Evolutionary conservation across 306 rosid genomes (phyloP).

Genomic region (Betula pendula): DNA sequence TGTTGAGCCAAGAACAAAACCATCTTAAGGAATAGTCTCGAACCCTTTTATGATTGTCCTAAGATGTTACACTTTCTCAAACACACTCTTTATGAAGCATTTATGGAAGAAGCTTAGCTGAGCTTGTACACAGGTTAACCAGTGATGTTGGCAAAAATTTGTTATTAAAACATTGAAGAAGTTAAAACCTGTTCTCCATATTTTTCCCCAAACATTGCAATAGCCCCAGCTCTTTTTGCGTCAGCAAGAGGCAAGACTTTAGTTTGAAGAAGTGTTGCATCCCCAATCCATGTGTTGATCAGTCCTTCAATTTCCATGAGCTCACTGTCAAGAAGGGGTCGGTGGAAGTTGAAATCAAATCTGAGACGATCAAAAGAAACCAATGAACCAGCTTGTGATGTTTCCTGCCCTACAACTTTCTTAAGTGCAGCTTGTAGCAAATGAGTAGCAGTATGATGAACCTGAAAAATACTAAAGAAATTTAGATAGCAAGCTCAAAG

Average conservation of each 20-base stretch:
- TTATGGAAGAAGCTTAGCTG: slow-evolving; percentile 20
- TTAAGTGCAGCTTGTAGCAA: slow-evolving; percentile 93
- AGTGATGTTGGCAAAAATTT: background rate
- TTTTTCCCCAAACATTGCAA: slow-evolving; percentile 97
- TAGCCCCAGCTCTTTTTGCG: slow-evolving; percentile 90
- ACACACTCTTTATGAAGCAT: slow-evolving; percentile 3
- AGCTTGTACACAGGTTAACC: slow-evolving; percentile 19
- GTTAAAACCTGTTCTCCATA: slow-evolving; percentile 85
- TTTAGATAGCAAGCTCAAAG: slow-evolving; percentile 25
- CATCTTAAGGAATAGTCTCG: background rate
- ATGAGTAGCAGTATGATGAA: slow-evolving; percentile 98
- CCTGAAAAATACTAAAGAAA: slow-evolving; percentile 50
- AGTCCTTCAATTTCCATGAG: slow-evolving; percentile 67
- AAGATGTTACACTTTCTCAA: slow-evolving; percentile 11
- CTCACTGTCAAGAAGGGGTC: slow-evolving; percentile 67
- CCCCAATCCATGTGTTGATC: slow-evolving; percentile 79
- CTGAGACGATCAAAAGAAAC: slow-evolving; percentile 94
- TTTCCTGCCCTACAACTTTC: slow-evolving; percentile 78
- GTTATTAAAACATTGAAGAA: background rate
- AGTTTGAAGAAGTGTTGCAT: slow-evolving; percentile 71
- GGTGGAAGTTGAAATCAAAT: slow-evolving; percentile 94
- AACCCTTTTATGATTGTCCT: background rate
- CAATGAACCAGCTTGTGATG: slow-evolving; percentile 97
- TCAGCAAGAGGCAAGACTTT: slow-evolving; percentile 84
- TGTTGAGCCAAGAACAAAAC: background rate